Base-by-base conservation (phyloP, 192 early-diverging fungal species). In the Oehlia diaphana region DNA sequence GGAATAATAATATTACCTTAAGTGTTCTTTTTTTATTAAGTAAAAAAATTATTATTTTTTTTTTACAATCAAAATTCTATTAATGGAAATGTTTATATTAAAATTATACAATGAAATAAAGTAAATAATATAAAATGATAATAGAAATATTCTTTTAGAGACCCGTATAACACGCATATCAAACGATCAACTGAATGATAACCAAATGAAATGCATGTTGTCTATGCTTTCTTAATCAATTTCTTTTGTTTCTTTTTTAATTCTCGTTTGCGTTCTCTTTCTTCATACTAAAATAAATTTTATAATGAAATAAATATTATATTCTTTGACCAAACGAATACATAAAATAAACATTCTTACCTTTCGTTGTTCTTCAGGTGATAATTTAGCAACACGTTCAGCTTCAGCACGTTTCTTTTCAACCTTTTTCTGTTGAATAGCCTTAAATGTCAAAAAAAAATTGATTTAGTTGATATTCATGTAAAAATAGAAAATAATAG, bases 231-330 rank as follows among this genome's bases (percentile, higher is more conserved):
- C 21, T 70, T 70, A 9, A 70, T 37, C 39, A 70, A n/a, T 70
- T 70, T 70, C 21, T 70, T 70, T 70, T 70, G 68, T 37, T 70
- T 70, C 37, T 70, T 70, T n/a, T 70, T 70, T 6, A 70, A 37
- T 39, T 70, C 68, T 70, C 68, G 33, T 23, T 70, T 70, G n/a
- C 68, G 16, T 44, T 70, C 68, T 39, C 31, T 70, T 39, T 70
- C 35, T 70, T 70, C 68, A 8, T 70, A 23, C 68, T 70, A 42
- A 58, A 65, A 65, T 31, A 44, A 37, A 69, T 70, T n/a, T 37
- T 13, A 37, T 42, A 21, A 69, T 69, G 42, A n/a, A 37, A 37
- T 37, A 37, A 37, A 70, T 5, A 58, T 23, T 0, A n/a, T n/a
- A 70, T 68, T 19, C 4, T 33, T 19, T 39, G 12, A 68, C 26